Evolutionary conservation across 2,329 filamentous ascomycete species (phyloP).

Genomic region (Pestalotiopsis sp.): DNA sequence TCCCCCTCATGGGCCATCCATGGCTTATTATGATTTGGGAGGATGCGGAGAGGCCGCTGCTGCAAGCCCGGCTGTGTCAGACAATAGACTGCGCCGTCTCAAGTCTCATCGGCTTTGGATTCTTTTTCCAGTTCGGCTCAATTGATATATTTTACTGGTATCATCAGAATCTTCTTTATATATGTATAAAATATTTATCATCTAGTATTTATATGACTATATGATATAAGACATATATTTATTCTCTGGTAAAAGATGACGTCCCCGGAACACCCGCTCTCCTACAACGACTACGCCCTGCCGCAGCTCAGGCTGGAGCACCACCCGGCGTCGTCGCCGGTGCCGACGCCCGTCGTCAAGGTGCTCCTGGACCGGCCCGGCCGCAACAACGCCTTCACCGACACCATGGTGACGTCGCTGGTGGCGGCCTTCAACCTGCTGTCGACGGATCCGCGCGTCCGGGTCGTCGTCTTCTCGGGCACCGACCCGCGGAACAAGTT

Average conservation of each 20-base stretch:
- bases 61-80: neutral
- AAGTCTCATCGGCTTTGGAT: neutral
- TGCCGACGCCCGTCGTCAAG: conserved; percentile 63
- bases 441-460: conserved; percentile 55
- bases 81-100: neutral
- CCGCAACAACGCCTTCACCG: conserved; percentile 71
- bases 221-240: neutral
- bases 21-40: neutral
- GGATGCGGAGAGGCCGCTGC: neutral
- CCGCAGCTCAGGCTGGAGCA: conserved; percentile 50
- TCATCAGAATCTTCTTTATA: neutral
- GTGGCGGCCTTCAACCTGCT: conserved; percentile 53
- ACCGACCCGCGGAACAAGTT: conserved; percentile 47
- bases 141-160: neutral
- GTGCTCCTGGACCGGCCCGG: conserved; percentile 65
- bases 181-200: neutral
- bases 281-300: conserved; percentile 44
- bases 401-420: conserved; percentile 63
- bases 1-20: neutral
- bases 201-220: neutral
- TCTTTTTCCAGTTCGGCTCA: neutral
- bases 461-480: conserved; percentile 56
- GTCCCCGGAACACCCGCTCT: conserved; percentile 21
- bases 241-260: conserved; percentile 7
- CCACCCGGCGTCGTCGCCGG: conserved; percentile 49